Evolutionary conservation across 352 stramenopile species (phyloP), one percentile per base, ranked within the genome.

Genomic region (Pythium scleroteichum): DNA sequence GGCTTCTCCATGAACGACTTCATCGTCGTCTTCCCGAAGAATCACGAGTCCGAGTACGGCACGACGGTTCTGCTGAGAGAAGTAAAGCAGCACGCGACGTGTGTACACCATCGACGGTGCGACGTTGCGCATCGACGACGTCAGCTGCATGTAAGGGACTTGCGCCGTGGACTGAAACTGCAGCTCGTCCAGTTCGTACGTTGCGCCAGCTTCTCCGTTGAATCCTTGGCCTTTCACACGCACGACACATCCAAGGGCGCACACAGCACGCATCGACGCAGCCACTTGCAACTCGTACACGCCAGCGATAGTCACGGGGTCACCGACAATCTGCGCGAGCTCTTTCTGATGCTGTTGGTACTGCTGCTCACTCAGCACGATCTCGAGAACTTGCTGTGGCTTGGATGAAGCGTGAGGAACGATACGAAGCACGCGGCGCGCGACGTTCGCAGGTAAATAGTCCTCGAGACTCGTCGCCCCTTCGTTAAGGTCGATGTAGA

Each of bases 221-320:
- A 33, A 4, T 67, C 9, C 45, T 1, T 26, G 35, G 0, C 17
- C 26, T 79, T 50, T 85, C 42, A 88, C 76, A 29, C 82, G 87
- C 12, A 79, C 80, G 19, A 90, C 82, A 53, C 82, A 98, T 2
- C 97, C 97, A 19, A 99, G 74, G n/a, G 92, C 78, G 54, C 94
- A 94, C 29, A 99, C 72, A 16, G 92, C 84, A 3, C 88, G 80
- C 32, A 95, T 94, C 41, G 97, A 72, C 8, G 95, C 69, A n/a
- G 95, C 90, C 8, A 96, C 90, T 27, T 96, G 77, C 12, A 96
- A 80, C 69, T 99, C 96, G 69, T 98, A 99, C 19, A 99, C 87
- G 17, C 86, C 87, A 9, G 85, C 76, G 12, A 98, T 76, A 16
- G 49, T 64, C 4, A 78, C 64, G 12, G 90, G 75, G 53, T 97